Evolutionary conservation across 257 asterid species (phyloP).

Genomic region (Henckelia pumila): DNA sequence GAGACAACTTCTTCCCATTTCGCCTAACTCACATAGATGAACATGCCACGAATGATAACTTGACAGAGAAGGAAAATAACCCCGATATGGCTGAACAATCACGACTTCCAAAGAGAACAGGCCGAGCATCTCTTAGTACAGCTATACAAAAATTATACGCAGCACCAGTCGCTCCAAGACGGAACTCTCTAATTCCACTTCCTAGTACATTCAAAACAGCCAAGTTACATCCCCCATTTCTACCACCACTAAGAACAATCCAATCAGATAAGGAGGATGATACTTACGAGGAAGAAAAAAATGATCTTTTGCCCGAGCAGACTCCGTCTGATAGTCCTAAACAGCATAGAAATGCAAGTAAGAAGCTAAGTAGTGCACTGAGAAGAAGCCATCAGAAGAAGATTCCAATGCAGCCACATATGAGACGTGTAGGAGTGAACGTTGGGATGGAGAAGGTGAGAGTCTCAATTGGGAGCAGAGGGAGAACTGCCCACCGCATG

Average conservation of each 20-base stretch:
- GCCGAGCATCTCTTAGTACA: conserved; percentile 51
- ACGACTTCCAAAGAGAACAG: conserved; percentile 50
- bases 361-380: conserved; percentile 48
- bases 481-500: conserved; percentile 59
- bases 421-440: conserved; percentile 66
- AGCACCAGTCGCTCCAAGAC: conserved; percentile 40
- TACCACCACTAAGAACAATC: conserved; percentile 54
- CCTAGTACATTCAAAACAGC: conserved; percentile 41
- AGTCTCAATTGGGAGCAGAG: conserved; percentile 85
- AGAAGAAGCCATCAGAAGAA: conserved; percentile 75
- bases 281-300: conserved; percentile 29
- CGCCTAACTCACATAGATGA: conserved; percentile 35
- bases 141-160: conserved; percentile 33
- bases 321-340: conserved; percentile 55
- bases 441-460: conserved; percentile 85
- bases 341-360: conserved; percentile 45
- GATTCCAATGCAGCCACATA: conserved; percentile 58
- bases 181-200: conserved; percentile 72
- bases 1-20: conserved; percentile 45
- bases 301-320: conserved; percentile 43
- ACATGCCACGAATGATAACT: conserved; percentile 28
- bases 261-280: conserved; percentile 39
- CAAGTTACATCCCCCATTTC: conserved; percentile 45
- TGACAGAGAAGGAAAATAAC: conserved; percentile 67
- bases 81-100: conserved; percentile 51